A percentile compares a stretch with the other conserved stretches of the same genome.
phyloP scores from a whole-genome alignment of 768 basidiomycete species.

The Calocybe indica region DNA sequence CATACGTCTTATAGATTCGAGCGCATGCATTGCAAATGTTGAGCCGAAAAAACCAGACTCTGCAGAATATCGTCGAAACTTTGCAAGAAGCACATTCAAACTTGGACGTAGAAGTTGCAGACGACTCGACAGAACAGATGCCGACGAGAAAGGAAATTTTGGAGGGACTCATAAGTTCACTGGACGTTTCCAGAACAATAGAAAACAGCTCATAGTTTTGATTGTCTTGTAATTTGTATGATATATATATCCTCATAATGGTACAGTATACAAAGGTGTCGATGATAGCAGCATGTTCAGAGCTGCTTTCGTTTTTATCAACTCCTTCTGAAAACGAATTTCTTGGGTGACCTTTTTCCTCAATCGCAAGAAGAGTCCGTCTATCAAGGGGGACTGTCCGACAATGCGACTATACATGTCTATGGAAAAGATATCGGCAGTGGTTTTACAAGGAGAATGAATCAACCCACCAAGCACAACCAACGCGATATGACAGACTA shows the following conservation, averaged over 20 bases:
- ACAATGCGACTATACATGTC: constrained; percentile 90
- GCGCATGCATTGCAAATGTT: constrained; percentile 74
- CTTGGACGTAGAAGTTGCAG: background rate
- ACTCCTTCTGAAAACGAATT: constrained; percentile 81
- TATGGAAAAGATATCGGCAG: constrained; percentile 22
- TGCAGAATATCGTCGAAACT: constrained; percentile 67
- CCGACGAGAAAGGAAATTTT: constrained; percentile 58
- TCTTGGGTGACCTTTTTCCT: constrained; percentile 83
- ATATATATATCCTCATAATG: no score
- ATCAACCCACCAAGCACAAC: constrained; percentile 73
- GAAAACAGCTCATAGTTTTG: no score
- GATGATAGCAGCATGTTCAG: constrained; percentile 86
- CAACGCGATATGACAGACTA: constrained; percentile 74
- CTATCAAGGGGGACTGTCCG: constrained; percentile 93
- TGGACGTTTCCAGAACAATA: constrained; percentile 22
- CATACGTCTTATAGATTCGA: constrained; percentile 51
- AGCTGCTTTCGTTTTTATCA: constrained; percentile 78
- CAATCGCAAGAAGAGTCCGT: constrained; percentile 75
- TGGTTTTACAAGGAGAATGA: background rate
- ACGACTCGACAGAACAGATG: constrained; percentile 17
- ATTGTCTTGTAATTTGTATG: no score
- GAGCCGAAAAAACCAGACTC: constrained; percentile 59
- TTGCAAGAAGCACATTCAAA: constrained; percentile 70
- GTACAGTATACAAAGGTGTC: no score
- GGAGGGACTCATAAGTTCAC: constrained; percentile 57